Evolutionary conservation across 768 basidiomycete species (phyloP).

Genomic region (Royoungia palumana): DNA sequence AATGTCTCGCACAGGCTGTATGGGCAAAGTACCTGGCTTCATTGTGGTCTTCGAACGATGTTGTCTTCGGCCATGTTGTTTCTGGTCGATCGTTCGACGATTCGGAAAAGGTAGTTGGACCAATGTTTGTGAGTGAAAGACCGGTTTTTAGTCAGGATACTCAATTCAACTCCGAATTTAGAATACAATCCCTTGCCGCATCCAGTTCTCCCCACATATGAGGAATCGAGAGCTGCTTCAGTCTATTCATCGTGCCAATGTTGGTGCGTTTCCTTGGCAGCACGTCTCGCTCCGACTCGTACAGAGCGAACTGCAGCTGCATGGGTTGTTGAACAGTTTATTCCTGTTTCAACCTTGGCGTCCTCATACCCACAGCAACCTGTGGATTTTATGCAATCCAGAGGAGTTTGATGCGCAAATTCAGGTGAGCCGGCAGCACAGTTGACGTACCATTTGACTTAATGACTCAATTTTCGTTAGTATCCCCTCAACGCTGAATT

Average conservation of each 20-base stretch:
- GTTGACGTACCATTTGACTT: conserved; percentile 1
- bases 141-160: background rate
- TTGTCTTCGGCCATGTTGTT: conserved; percentile 46
- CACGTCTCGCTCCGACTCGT: conserved; percentile 44
- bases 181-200: conserved; percentile 47
- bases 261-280: conserved; percentile 41
- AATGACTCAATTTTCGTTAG: conserved; percentile 20
- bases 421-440: conserved; percentile 27
- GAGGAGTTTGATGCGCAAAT: conserved; percentile 15
- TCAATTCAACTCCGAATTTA: conserved; percentile 12
- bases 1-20: conserved; percentile 35
- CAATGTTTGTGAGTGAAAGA: conserved; percentile 39
- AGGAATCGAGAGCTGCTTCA: conserved; percentile 35
- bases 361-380: background rate
- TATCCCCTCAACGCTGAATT: conserved; percentile 46
- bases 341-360: conserved; percentile 42
- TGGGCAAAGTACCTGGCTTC: conserved; percentile 28
- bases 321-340: conserved; percentile 39
- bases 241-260: conserved; percentile 36
- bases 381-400: conserved; percentile 24
- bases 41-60: conserved; percentile 26
- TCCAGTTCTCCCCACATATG: conserved; percentile 26
- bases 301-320: conserved; percentile 32
- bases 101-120: conserved; percentile 45
- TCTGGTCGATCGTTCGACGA: conserved; percentile 42